These are phyloP conservation scores for Rhododendron molle DNA, from an alignment of 148 eudicot species.

Conservation along the genomic window DNA sequence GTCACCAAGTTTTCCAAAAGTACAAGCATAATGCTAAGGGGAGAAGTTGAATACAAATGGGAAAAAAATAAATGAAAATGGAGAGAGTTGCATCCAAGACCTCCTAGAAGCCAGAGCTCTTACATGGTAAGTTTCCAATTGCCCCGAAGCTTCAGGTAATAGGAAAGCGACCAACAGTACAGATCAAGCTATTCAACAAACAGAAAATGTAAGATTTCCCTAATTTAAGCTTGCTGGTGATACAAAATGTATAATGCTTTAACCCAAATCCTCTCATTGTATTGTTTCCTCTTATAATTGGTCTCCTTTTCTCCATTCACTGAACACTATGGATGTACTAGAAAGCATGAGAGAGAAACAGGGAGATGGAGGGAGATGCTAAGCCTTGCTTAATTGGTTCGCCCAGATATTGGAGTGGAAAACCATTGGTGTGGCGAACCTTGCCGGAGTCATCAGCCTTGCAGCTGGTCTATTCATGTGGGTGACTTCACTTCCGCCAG, in stretches of 20 bases:
- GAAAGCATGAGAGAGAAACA: background rate
- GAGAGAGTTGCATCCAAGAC: background rate
- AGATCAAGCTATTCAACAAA: too few relatives aligned
- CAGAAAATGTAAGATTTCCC: background rate
- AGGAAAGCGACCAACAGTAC: too few relatives aligned
- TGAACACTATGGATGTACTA: background rate
- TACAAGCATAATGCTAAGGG: background rate
- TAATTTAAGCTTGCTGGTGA: background rate
- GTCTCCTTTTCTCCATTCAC: background rate
- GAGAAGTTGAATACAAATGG: background rate
- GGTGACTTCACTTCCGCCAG: slow-evolving; percentile 66
- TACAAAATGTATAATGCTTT: background rate
- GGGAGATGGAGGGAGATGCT: background rate
- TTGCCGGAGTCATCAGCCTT: slow-evolving; percentile 75
- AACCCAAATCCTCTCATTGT: too few relatives aligned
- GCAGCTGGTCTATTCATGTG: slow-evolving; percentile 72
- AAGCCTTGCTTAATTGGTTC: background rate
- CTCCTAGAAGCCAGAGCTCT: too few relatives aligned
- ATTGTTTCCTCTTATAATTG: background rate
- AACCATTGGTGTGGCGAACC: slow-evolving; percentile 55
- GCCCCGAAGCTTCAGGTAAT: too few relatives aligned
- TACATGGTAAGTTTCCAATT: too few relatives aligned
- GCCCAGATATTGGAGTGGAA: slow-evolving; percentile 57
- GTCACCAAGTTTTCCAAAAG: background rate
- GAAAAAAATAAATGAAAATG: background rate